Conservation (phyloP, 768 basidiomycete genomes). For the Leccinum imitatum region DNA sequence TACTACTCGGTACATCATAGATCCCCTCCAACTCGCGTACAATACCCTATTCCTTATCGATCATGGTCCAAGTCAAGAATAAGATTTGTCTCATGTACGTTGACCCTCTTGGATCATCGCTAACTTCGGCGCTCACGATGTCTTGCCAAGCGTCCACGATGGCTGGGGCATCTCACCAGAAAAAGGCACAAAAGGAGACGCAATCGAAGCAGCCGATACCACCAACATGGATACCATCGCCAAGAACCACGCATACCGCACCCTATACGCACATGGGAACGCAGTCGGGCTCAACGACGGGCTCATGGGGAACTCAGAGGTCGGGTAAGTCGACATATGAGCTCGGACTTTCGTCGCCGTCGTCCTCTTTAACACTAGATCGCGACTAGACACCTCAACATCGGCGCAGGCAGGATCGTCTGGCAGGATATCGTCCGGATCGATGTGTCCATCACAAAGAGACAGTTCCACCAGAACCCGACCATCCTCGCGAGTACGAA, state of each 20-base stretch:
- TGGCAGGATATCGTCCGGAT: conserved; percentile 99
- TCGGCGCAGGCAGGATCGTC: conserved; percentile 91
- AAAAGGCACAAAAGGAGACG: conserved; percentile 78
- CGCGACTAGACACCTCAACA: conserved; percentile 79
- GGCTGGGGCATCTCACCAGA: conserved; percentile 85
- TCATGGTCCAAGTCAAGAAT: conserved; percentile 64
- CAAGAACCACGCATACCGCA: conserved; percentile 68
- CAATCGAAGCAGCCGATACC: conserved; percentile 81
- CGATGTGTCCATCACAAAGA: conserved; percentile 88
- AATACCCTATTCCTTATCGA: not conserved
- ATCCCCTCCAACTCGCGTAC: too few species aligned
- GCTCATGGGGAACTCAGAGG: conserved; percentile 97
- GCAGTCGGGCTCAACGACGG: conserved; percentile 92
- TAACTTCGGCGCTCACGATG: not conserved
- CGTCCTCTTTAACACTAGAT: not conserved
- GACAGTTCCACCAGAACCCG: conserved; percentile 77
- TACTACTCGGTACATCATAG: too few species aligned
- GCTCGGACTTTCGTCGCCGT: not conserved
- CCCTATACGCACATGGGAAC: conserved; percentile 82
- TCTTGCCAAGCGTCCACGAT: conserved; percentile 77
- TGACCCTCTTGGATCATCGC: not conserved
- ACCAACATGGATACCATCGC: conserved; percentile 89
- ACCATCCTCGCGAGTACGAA: conserved; percentile 71
- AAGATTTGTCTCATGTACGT: conserved; percentile 89
- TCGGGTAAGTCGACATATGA: conserved; percentile 61